These are phyloP conservation scores for Halteria grandinella DNA, from an alignment of 73 alveolate species.

Conservation along the genomic window DNA sequence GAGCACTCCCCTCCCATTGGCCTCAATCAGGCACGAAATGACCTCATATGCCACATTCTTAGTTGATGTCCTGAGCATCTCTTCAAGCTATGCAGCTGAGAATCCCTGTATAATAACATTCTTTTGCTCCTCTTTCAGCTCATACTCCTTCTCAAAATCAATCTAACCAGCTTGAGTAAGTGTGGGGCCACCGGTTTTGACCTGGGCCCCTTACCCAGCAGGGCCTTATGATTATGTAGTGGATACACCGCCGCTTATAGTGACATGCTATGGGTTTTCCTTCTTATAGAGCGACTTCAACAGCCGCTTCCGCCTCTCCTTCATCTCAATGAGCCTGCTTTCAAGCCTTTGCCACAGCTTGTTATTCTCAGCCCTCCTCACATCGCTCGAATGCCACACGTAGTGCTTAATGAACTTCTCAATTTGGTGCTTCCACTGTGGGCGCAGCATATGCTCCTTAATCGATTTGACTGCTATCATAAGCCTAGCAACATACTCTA, in stretches of 20 bases:
- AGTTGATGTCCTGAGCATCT: slow-evolving; percentile 72
- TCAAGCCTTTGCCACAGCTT: slow-evolving; percentile 66
- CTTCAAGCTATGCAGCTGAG: slow-evolving; percentile 72
- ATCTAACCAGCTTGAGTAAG: slow-evolving; percentile 28
- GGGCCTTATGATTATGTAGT: background rate
- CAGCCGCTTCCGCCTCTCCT: slow-evolving; percentile 70
- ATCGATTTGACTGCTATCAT: slow-evolving; percentile 61
- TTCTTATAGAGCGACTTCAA: slow-evolving; percentile 53
- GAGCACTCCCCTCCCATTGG: slow-evolving; percentile 65
- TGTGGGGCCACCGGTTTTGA: no score
- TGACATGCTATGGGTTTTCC: slow-evolving; percentile 54
- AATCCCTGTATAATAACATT: slow-evolving; percentile 64
- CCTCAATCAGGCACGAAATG: slow-evolving; percentile 64
- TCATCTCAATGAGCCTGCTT: slow-evolving; percentile 70
- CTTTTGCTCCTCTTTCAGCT: slow-evolving; percentile 51
- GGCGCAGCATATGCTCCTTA: slow-evolving; percentile 47
- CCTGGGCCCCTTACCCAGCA: slow-evolving; percentile 4
- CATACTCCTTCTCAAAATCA: slow-evolving; percentile 63
- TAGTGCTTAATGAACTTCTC: slow-evolving; percentile 69
- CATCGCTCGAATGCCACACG: slow-evolving; percentile 73
- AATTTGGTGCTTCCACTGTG: slow-evolving; percentile 47
- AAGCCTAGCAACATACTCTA: slow-evolving; percentile 72
- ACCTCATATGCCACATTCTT: slow-evolving; percentile 79
- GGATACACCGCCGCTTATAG: no score
- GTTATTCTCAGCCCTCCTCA: slow-evolving; percentile 52